Evolutionary conservation across 306 rosid species (phyloP), one percentile per base, ranked within the genome.

Genomic region (Pueraria montana): DNA sequence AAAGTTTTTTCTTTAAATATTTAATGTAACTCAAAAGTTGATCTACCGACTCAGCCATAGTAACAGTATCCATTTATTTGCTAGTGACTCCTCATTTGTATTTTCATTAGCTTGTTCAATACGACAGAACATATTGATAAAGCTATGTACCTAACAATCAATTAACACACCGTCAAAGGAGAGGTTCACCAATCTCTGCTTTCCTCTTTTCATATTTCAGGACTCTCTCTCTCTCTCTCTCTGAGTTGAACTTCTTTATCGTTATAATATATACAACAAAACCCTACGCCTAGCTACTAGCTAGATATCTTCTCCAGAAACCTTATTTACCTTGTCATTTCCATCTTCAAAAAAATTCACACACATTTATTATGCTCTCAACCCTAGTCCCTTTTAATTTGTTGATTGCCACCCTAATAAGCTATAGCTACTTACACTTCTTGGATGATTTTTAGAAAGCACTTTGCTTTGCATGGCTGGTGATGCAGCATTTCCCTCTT

Each of bases 381-480:
- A 70, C 46, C 81, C 83, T 80, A 69, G 10, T n/a, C 68, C 52
- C 24, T 52, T 67, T 63, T 16, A 46, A 38, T 68, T 61, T 59
- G 65, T 52, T 79, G 38, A 75, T 45, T 45, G 61, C 14, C 52
- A 55, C 53, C 62, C 76, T 67, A 58, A 26, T 45, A 18, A 73
- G 32, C 74, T 65, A 68, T 8, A 75, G 23, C 74, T 32, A 8
- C 34, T 18, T 18, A 63, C 34, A 9, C 73, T 62, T 64, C 72
- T 81, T 85, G 88, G 58, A 89, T 81, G 87, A 68, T 87, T 79
- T 77, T 68, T 34, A 76, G 61, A 78, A 38, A 72, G 30, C 30
- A 32, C 66, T 71, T 75, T 43, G 78, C 78, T 45, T 82, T 88
- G 91, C 91, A 93, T 93, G 97, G 97, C 96, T 83, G 48, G 78